Percentiles rank a stretch among this genome's conserved stretches.
These are phyloP conservation scores for Yamagishiella unicocca DNA, from an alignment of 139 green algal species.

Conservation along the genomic window DNA sequence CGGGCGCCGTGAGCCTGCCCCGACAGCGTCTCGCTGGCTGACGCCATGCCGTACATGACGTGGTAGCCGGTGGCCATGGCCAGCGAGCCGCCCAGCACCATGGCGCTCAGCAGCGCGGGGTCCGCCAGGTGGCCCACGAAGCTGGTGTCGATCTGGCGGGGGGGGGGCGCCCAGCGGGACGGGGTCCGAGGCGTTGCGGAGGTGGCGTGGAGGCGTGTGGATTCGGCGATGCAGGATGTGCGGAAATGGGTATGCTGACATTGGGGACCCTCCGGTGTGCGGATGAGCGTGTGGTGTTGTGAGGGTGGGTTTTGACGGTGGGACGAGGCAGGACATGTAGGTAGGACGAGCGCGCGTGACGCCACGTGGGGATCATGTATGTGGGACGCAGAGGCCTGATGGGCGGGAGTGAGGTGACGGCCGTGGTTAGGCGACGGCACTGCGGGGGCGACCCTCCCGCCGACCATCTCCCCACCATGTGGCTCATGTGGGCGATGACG, in stretches of 20 bases:
- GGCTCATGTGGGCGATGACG: slow-evolving; percentile 27
- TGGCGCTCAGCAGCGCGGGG: slow-evolving; percentile 37
- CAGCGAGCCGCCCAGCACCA: slow-evolving; percentile 48
- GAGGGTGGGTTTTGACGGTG: too few species aligned
- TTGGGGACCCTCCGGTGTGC: too few species aligned
- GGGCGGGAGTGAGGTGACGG: too few species aligned
- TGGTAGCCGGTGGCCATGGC: slow-evolving; percentile 51
- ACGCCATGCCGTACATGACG: slow-evolving; percentile 44
- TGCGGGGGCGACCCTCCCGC: not conserved
- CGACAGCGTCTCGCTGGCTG: slow-evolving; percentile 49
- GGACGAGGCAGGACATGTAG: too few species aligned
- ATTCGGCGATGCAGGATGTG: not conserved
- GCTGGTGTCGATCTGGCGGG: slow-evolving; percentile 43
- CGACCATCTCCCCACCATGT: not conserved
- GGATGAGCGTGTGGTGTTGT: too few species aligned
- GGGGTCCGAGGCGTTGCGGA: not conserved
- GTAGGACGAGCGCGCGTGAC: too few species aligned
- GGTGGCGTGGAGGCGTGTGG: not conserved
- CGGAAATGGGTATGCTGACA: too few species aligned
- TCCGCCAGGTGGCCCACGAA: slow-evolving; percentile 50
- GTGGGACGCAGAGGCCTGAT: too few species aligned
- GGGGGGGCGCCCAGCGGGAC: not conserved
- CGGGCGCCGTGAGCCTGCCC: slow-evolving; percentile 46
- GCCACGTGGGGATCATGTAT: too few species aligned
- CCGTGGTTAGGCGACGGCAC: too few species aligned